Percentiles rank a stretch among this genome's conserved stretches.
Conservation (phyloP, 805 yeast species). For the Saturnispora saitoi region DNA sequence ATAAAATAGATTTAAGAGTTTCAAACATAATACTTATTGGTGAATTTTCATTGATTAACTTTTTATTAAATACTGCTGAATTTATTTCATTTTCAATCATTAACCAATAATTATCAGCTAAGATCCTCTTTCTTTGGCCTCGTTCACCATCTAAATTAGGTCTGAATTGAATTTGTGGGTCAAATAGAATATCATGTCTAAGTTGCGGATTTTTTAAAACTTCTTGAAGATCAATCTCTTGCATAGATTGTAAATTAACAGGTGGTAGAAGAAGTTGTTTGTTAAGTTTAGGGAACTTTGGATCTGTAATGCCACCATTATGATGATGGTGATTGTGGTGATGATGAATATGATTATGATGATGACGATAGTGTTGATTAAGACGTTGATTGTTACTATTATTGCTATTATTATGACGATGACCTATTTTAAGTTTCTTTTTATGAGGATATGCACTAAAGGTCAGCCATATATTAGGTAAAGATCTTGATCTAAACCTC, state of each 20-base stretch:
- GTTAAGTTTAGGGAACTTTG: neutral
- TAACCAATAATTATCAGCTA: conserved; percentile 78
- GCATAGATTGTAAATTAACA: conserved; percentile 67
- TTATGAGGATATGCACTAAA: conserved; percentile 6
- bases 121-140: conserved; percentile 65
- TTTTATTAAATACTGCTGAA: conserved; percentile 22
- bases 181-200: conserved; percentile 87
- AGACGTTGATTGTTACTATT: neutral
- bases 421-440: neutral
- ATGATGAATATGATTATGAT: conserved; percentile 1
- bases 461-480: conserved; percentile 29
- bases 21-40: conserved; percentile 60
- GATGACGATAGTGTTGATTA: neutral
- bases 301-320: neutral
- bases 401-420: conserved; percentile 2
- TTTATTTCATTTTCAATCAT: conserved; percentile 64
- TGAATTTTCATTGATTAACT: conserved; percentile 15
- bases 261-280: conserved; percentile 50
- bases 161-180: conserved; percentile 85
- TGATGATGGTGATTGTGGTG: conserved; percentile 3
- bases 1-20: conserved; percentile 68
- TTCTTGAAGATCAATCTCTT: conserved; percentile 81
- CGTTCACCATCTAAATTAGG: conserved; percentile 89
- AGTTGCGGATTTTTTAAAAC: conserved; percentile 86
- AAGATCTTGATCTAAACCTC: conserved; percentile 28